Conservation (phyloP, 2,329 filamentous ascomycete species). For the Ustilaginoidea virens region DNA sequence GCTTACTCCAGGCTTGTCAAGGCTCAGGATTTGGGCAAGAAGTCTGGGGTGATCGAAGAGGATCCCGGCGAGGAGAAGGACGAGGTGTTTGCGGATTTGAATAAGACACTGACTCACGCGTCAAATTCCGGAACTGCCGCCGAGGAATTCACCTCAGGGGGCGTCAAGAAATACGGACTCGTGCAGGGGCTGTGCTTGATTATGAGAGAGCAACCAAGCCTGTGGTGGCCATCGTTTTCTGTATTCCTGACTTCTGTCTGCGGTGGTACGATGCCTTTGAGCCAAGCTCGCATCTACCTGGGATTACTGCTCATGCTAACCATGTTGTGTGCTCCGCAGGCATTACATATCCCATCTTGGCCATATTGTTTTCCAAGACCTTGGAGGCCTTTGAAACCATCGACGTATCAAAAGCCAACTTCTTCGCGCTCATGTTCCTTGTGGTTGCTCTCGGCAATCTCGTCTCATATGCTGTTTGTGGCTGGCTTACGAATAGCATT, state of each 20-base stretch:
- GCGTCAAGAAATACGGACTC: too few species aligned
- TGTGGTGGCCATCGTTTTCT: constrained; percentile 14
- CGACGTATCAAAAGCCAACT: constrained; percentile 25
- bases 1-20: constrained; percentile 36
- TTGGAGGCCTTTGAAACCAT: constrained; percentile 21
- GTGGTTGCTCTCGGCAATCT: constrained; percentile 31
- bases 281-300: too few species aligned
- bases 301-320: too few species aligned
- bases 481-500: constrained; percentile 21
- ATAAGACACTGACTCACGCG: too few species aligned
- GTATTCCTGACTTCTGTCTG: constrained; percentile 10
- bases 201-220: constrained; percentile 13
- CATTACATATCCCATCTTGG: constrained; percentile 23
- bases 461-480: constrained; percentile 24
- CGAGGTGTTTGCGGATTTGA: too few species aligned
- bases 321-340: too few species aligned
- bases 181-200: constrained; percentile 14
- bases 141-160: too few species aligned
- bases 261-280: constrained; percentile 14
- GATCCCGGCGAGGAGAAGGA: constrained; percentile 7
- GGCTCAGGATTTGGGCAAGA: constrained; percentile 22
- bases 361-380: constrained; percentile 23
- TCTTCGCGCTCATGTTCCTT: constrained; percentile 42
- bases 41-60: constrained; percentile 1
- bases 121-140: too few species aligned